Evolutionary conservation across 257 asterid species (phyloP).

Genomic region (Prunella vulgaris): DNA sequence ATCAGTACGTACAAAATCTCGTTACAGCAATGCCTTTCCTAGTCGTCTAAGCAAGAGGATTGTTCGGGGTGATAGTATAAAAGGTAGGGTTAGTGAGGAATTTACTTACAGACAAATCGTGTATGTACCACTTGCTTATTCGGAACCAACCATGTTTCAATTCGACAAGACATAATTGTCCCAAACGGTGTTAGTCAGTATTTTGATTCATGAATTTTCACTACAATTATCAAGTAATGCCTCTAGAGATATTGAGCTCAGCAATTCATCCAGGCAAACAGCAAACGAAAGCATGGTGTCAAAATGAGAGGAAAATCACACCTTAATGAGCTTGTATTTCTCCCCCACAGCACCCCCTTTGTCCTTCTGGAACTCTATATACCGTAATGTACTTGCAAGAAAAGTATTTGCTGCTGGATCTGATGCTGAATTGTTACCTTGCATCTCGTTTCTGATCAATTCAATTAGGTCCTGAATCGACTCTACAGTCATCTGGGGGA

Average conservation of each 20-base stretch:
- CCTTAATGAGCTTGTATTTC: slow-evolving; percentile 62
- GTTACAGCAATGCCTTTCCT: neutral
- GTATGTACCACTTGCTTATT: slow-evolving; percentile 18
- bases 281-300: slow-evolving; percentile 5
- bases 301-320: slow-evolving; percentile 25
- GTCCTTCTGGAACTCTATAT: slow-evolving; percentile 91
- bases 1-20: neutral
- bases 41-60: neutral
- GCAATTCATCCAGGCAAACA: slow-evolving; percentile 7
- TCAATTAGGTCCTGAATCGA: slow-evolving; percentile 83
- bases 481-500: slow-evolving; percentile 67
- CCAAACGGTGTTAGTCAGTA: neutral
- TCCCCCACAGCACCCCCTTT: slow-evolving; percentile 96
- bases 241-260: neutral
- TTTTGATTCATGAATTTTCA: slow-evolving; percentile 14
- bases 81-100: neutral
- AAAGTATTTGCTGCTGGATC: slow-evolving; percentile 82
- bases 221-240: slow-evolving; percentile 17
- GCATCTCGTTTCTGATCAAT: slow-evolving; percentile 73
- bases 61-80: neutral
- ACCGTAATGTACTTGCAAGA: slow-evolving; percentile 81
- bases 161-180: slow-evolving; percentile 12
- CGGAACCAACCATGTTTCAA: neutral
- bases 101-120: slow-evolving; percentile 19
- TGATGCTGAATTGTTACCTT: slow-evolving; percentile 47